A percentile compares a stretch with the other conserved stretches of the same genome.
phyloP scores from a whole-genome alignment of 208 protist genomes.

The Wallacemonas sp. region DNA sequence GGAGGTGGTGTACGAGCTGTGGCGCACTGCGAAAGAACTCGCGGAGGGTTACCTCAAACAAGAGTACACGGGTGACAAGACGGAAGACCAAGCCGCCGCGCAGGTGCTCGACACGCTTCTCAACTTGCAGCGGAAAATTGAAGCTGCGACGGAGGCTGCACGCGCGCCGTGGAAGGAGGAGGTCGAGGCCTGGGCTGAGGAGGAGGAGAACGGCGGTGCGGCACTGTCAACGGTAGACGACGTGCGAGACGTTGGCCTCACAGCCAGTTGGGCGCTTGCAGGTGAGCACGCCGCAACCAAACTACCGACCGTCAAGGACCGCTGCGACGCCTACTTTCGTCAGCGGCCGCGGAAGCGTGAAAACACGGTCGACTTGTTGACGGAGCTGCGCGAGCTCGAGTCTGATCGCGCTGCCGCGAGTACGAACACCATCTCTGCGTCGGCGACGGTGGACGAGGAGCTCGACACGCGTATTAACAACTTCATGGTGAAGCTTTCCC shows the following conservation, averaged over 20 bases:
- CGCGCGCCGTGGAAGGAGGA: constrained; percentile 36
- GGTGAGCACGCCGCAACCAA: constrained; percentile 48
- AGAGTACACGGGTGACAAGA: constrained; percentile 23
- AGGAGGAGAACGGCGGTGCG: background rate
- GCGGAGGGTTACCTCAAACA: constrained; percentile 63
- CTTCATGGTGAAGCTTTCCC: constrained; percentile 25
- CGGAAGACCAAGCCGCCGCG: constrained; percentile 21
- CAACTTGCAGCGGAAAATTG: constrained; percentile 50
- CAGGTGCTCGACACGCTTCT: constrained; percentile 64
- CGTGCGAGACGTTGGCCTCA: constrained; percentile 57
- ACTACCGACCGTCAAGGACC: constrained; percentile 29
- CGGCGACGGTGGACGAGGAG: constrained; percentile 6
- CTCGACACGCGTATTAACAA: constrained; percentile 20
- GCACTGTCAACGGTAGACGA: constrained; percentile 19
- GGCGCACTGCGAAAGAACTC: constrained; percentile 55
- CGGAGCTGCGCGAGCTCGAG: constrained; percentile 30
- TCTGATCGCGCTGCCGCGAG: background rate
- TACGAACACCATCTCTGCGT: background rate
- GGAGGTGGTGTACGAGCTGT: constrained; percentile 48
- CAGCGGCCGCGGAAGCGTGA: constrained; percentile 45
- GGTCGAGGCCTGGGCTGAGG: constrained; percentile 28
- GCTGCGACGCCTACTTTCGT: constrained; percentile 55
- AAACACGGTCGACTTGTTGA: constrained; percentile 34
- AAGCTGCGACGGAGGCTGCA: constrained; percentile 28
- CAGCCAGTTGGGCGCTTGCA: constrained; percentile 62